Evolutionary conservation across 352 stramenopile genomes (phyloP), one percentile per base, ranked within the genome.

Genomic region (Poterioochromonas sp.): DNA sequence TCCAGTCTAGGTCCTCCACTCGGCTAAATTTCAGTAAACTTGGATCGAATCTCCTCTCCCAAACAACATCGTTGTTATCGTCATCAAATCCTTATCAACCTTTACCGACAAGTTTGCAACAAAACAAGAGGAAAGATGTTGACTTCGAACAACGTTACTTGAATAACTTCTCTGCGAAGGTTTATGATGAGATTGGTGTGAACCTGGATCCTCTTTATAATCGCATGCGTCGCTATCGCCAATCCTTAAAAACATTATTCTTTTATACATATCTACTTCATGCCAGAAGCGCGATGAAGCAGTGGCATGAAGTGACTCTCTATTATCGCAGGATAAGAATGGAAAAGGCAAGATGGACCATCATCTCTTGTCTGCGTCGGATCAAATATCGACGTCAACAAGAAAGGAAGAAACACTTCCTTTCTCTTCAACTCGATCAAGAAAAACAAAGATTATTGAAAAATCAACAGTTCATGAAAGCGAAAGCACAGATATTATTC

Each of bases 111-210:
- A n/a, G n/a, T n/a, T n/a, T n/a, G n/a, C n/a, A n/a, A n/a, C n/a
- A n/a, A n/a, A n/a, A n/a, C n/a, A n/a, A n/a, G n/a, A n/a, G n/a
- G n/a, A n/a, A n/a, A n/a, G n/a, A n/a, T n/a, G n/a, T n/a, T n/a
- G n/a, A n/a, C n/a, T n/a, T n/a, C n/a, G n/a, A n/a, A n/a, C n/a
- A n/a, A n/a, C n/a, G n/a, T n/a, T 65, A 65, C 26, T 39, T 65
- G 11, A 44, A 71, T 29, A 2, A 71, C 2, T 71, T 71, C 32
- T 44, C 62, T 41, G 15, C 34, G 15, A 8, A 44, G 32, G 62
- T 71, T 3, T 47, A 71, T 47, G 65, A 74, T 37, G 65, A 74
- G 32, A 74, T 74, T 8, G 65, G 65, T 39, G 1, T 74, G 11
- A 39, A 58, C 53, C 3, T 74, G 0, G 32, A 74, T 74, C 18